A percentile compares a stretch with the other conserved stretches of the same genome.
Conservation (phyloP, 768 basidiomycete species). For the Filobasidium floriforme region DNA sequence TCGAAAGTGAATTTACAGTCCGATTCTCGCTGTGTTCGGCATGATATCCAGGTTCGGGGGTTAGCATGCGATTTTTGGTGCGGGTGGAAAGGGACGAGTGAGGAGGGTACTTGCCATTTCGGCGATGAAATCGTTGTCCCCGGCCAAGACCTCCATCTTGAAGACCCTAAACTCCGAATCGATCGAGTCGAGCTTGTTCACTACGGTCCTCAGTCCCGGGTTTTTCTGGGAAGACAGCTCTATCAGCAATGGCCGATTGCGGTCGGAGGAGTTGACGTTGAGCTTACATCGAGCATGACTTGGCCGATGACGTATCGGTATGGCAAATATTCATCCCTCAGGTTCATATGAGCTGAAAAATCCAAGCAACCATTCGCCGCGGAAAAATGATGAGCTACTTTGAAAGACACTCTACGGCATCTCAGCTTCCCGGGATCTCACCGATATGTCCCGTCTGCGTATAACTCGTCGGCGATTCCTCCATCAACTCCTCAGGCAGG, state of each 20-base stretch:
- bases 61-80: neutral
- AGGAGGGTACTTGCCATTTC: constrained; percentile 65
- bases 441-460: constrained; percentile 86
- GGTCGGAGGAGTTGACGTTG: neutral
- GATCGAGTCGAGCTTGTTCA: constrained; percentile 87
- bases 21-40: constrained; percentile 61
- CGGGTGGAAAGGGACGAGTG: too few species aligned
- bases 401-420: neutral
- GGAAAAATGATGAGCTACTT: neutral
- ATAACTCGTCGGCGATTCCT: constrained; percentile 78
- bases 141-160: constrained; percentile 92
- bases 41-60: neutral
- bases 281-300: constrained; percentile 76
- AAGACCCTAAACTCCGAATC: constrained; percentile 83
- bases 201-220: constrained; percentile 69
- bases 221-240: constrained; percentile 66
- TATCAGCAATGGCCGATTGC: neutral
- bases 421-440: constrained; percentile 41
- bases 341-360: constrained; percentile 76
- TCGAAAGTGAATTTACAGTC: constrained; percentile 85
- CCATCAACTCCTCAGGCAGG: constrained; percentile 67
- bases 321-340: constrained; percentile 80
- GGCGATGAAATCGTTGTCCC: constrained; percentile 76
- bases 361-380: neutral
- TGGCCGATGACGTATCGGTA: constrained; percentile 87